These are phyloP conservation scores for Closterium sp. DNA, from an alignment of 139 green algal species.

Conservation along the genomic window DNA sequence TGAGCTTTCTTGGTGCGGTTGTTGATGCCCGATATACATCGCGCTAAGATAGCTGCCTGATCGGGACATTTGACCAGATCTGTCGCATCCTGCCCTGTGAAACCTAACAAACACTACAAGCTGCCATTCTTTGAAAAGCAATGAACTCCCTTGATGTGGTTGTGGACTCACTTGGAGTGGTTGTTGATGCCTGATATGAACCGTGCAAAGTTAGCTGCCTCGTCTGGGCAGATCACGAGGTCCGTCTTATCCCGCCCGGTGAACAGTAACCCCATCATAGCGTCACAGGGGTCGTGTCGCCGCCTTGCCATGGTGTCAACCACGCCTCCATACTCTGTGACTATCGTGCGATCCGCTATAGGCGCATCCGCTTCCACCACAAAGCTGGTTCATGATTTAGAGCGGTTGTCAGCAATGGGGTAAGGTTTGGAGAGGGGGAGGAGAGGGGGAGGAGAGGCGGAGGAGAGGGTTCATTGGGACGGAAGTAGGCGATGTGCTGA, in stretches of 20 bases:
- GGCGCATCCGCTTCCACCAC: constrained; percentile 41
- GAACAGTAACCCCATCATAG: constrained; percentile 45
- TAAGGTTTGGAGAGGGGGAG: neutral
- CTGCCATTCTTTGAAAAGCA: too few relatives aligned
- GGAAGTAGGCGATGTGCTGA: too few relatives aligned
- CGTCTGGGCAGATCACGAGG: constrained; percentile 42
- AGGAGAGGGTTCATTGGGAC: too few relatives aligned
- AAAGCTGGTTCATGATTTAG: constrained; percentile 38
- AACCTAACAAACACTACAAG: too few relatives aligned
- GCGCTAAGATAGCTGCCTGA: constrained; percentile 11
- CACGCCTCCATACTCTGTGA: constrained; percentile 43
- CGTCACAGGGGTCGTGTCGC: constrained; percentile 28
- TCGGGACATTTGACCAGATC: constrained; percentile 44
- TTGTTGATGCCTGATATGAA: constrained; percentile 51
- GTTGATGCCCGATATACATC: constrained; percentile 47
- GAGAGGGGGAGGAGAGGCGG: neutral
- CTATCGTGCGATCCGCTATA: constrained; percentile 44
- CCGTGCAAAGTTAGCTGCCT: constrained; percentile 19
- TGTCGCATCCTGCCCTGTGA: neutral
- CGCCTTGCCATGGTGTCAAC: constrained; percentile 16
- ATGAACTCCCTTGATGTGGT: too few relatives aligned
- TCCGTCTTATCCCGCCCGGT: constrained; percentile 18
- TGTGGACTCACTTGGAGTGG: constrained; percentile 12
- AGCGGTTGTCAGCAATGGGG: too few relatives aligned
- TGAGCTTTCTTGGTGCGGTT: constrained; percentile 25